Evolutionary conservation across 148 eudicot species (phyloP), one percentile per base, ranked within the genome.

Genomic region (Hydrangea macrophylla): DNA sequence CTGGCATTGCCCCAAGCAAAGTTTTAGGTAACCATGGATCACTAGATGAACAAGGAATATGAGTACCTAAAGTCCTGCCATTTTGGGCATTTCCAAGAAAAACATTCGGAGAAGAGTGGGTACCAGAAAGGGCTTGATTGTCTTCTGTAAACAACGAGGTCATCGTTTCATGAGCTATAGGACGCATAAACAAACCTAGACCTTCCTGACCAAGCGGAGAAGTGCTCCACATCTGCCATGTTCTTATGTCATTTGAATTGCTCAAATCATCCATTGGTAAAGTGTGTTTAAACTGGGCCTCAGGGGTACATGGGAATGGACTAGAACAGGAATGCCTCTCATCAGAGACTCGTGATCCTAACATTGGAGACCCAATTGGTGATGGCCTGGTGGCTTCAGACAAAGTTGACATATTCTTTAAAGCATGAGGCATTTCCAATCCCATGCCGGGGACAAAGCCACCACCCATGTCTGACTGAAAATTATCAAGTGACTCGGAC

Each of bases 201-300:
- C 89, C 85, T 74, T 88, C 95, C 74, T 79, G 90, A 72, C 86
- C 83, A 70, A 90, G 92, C 69, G 96, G 90, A 68, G 85, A 81
- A 71, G 85, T 80, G 58, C 79, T 81, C 98, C 98, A 93, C 95
- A 90, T 86, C 77, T 88, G 96, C 96, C 96, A 90, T 18, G 88
- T 78, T 63, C 96, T 84, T 27, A 70, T 74, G 55, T 86, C 86
- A 80, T 70, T 83, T 74, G 64, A 66, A 67, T 35, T 80, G 64
- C 70, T 82, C 23, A 65, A 58, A 66, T 75, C 83, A 70, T 76
- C 70, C 37, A 72, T 60, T 7, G 87, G 77, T 35, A 57, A 62
- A 72, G 63, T 63, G 59, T 71, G 72, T 77, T 70, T 56, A 68
- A 82, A 92, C 73, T 70, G 84, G 65, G 82, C 85, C 74, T 70